phyloP scores from a whole-genome alignment of 306 rosid genomes.

The Gillenia trifoliata region DNA sequence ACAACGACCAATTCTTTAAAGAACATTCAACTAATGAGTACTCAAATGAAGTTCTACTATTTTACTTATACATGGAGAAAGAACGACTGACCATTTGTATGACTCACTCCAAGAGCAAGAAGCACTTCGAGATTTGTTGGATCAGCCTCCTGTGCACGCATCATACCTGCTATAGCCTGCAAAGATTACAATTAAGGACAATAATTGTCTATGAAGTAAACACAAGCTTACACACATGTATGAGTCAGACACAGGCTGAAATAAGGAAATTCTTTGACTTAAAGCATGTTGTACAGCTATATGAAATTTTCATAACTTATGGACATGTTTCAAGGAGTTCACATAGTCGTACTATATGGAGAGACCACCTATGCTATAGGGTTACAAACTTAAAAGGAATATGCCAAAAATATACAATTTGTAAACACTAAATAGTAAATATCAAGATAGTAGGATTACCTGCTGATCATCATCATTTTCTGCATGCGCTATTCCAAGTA shows the following conservation, averaged over 20 bases:
- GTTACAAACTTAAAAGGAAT: not conserved
- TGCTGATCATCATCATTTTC: conserved; percentile 99
- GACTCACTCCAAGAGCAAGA: conserved; percentile 99
- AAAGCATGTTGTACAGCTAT: not conserved
- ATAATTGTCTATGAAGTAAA: conserved; percentile 2
- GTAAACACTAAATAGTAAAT: not conserved
- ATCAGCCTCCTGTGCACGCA: conserved; percentile 96
- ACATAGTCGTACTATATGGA: not conserved
- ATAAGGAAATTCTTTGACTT: not conserved
- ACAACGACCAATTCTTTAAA: not conserved
- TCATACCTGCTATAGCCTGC: conserved; percentile 99
- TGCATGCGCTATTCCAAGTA: conserved; percentile 97
- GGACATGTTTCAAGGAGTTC: not conserved
- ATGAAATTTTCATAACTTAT: not conserved
- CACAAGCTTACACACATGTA: not conserved
- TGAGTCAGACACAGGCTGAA: not conserved
- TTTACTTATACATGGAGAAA: not conserved
- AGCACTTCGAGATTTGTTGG: conserved; percentile 95
- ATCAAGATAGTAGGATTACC: conserved; percentile 36
- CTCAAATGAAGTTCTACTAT: not conserved
- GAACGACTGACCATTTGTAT: conserved; percentile 83
- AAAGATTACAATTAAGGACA: conserved; percentile 9
- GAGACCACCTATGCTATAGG: not conserved
- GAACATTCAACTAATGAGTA: not conserved
- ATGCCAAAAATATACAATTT: not conserved